phyloP scores from a whole-genome alignment of 768 basidiomycete species.

The Leccinum aurantiacum region DNA sequence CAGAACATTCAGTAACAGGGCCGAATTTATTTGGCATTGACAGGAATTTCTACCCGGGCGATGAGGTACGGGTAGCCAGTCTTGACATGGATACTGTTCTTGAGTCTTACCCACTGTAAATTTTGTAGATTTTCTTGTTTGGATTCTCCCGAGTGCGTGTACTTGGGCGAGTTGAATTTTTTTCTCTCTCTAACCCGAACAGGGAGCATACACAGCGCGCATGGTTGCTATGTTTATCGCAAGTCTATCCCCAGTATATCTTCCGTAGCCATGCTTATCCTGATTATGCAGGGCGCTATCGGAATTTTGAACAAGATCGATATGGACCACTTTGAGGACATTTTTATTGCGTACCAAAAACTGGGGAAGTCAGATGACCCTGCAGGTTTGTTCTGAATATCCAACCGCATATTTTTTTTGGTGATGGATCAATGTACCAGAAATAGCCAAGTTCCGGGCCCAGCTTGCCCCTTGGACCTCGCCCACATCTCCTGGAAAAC shows the following conservation, averaged over 20 bases:
- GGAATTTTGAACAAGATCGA: slow-evolving; percentile 68
- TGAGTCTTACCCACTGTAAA: slow-evolving; percentile 13
- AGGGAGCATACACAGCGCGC: slow-evolving; percentile 77
- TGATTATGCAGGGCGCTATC: slow-evolving; percentile 53
- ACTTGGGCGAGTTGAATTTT: neutral
- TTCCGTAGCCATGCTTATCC: neutral
- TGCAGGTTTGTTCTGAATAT: slow-evolving; percentile 36
- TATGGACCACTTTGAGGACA: slow-evolving; percentile 69
- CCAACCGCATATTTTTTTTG: neutral
- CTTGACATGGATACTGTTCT: neutral
- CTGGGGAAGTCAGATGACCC: slow-evolving; percentile 53
- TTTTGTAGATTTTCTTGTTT: slow-evolving; percentile 65
- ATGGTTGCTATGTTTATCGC: slow-evolving; percentile 65
- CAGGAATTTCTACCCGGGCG: slow-evolving; percentile 70
- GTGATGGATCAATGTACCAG: slow-evolving; percentile 21
- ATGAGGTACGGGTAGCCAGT: slow-evolving; percentile 50
- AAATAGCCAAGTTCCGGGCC: slow-evolving; percentile 39
- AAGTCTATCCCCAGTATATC: neutral
- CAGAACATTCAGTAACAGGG: neutral
- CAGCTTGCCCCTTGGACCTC: slow-evolving; percentile 56
- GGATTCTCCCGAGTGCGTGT: slow-evolving; percentile 67
- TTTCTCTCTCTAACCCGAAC: slow-evolving; percentile 7
- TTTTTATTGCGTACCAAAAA: slow-evolving; percentile 62
- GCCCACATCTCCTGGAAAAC: slow-evolving; percentile 51
- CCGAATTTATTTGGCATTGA: neutral